A percentile compares a stretch with the other conserved stretches of the same genome.
Evolutionary conservation across 176 grass and related monocot genomes (phyloP).

Genomic region (Bolboschoenus planiculmis): DNA sequence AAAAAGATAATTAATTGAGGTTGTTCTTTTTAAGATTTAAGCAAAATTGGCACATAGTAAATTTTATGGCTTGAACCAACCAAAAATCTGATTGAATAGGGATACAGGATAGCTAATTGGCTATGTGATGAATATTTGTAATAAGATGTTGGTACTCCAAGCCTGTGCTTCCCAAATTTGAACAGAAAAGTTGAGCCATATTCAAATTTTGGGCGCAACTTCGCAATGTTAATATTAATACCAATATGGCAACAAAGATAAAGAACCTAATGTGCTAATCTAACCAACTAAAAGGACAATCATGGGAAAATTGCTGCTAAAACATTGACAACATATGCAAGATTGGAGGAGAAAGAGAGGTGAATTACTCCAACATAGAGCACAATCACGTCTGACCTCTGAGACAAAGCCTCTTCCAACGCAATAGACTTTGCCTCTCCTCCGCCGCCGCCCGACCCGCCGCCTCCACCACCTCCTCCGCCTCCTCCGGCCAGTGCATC

Average conservation of each 20-base stretch:
- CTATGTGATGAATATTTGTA: background rate
- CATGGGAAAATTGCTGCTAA: background rate
- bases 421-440: background rate
- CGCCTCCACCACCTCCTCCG: slow-evolving; percentile 12
- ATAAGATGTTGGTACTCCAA: background rate
- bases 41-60: background rate
- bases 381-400: slow-evolving; percentile 43
- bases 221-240: background rate
- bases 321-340: background rate
- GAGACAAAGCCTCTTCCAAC: slow-evolving; percentile 16
- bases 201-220: background rate
- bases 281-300: background rate
- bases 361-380: slow-evolving; percentile 61
- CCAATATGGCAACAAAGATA: background rate
- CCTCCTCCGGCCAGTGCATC: slow-evolving; percentile 19
- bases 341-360: background rate
- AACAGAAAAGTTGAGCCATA: background rate
- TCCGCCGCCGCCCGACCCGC: slow-evolving; percentile 12
- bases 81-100: background rate
- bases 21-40: background rate
- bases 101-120: background rate
- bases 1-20: background rate
- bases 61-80: background rate
- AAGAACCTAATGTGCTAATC: background rate
- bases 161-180: background rate